Evolutionary conservation across 805 yeast genomes (phyloP).

Genomic region (Yarrowia deformans): DNA sequence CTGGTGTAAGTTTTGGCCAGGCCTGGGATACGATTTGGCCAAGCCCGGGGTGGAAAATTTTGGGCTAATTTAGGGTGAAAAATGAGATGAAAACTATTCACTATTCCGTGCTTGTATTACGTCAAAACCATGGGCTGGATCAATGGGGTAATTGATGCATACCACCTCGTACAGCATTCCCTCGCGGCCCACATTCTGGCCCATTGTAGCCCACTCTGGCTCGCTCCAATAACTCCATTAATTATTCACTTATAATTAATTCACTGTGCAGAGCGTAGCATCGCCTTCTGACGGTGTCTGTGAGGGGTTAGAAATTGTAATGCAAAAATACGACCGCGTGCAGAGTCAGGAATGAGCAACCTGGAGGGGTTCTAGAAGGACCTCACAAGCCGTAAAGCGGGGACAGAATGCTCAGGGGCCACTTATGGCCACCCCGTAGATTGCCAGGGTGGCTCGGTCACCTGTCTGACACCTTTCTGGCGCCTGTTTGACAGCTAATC

Average conservation of each 20-base stretch:
- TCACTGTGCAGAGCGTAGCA: background rate
- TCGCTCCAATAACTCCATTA: too few species aligned
- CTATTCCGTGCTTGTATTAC: background rate
- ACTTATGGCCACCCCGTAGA: too few species aligned
- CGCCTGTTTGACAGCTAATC: background rate
- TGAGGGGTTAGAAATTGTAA: conserved; percentile 16
- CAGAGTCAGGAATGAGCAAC: background rate
- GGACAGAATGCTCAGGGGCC: background rate
- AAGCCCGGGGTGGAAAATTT: background rate
- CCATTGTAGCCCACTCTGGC: too few species aligned
- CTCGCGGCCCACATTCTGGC: background rate
- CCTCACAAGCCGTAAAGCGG: too few species aligned
- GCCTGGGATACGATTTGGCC: too few species aligned
- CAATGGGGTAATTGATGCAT: background rate
- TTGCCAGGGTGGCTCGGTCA: background rate
- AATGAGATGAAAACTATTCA: too few species aligned
- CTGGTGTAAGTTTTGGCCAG: too few species aligned
- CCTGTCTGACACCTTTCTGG: background rate
- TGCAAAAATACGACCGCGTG: conserved; percentile 22
- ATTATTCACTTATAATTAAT: too few species aligned
- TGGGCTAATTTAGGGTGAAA: too few species aligned
- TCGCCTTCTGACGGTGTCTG: background rate
- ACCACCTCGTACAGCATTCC: background rate
- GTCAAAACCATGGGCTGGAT: background rate
- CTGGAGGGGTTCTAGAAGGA: too few species aligned